These are phyloP conservation scores for Artemisia tridentata DNA, from an alignment of 129 eudicot species.

Conservation along the genomic window DNA sequence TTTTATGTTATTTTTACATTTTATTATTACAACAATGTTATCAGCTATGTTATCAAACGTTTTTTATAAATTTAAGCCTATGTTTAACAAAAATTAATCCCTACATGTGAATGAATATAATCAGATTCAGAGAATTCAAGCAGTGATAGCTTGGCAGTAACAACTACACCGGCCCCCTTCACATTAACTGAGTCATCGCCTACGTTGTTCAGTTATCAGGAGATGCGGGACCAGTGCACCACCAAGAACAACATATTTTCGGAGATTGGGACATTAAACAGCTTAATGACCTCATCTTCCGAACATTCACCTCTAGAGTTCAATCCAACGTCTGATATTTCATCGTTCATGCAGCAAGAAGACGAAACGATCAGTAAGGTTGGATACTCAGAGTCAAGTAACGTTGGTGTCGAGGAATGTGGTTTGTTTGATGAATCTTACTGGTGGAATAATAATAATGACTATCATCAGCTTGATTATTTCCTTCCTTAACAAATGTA, in stretches of 20 bases:
- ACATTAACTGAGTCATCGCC: not conserved
- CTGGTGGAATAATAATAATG: slow-evolving; percentile 1
- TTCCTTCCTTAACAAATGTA: not conserved
- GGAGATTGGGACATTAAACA: slow-evolving; percentile 10
- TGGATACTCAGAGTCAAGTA: not conserved
- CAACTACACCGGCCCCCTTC: not conserved
- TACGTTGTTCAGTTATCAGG: not conserved
- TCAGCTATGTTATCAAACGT: too few relatives aligned
- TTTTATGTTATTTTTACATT: too few relatives aligned
- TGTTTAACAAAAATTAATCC: not conserved
- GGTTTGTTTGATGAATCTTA: slow-evolving; percentile 20
- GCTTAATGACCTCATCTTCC: slow-evolving; percentile 16
- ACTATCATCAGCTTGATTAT: slow-evolving; percentile 18
- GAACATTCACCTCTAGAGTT: slow-evolving; percentile 1
- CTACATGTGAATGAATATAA: not conserved
- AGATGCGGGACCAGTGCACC: not conserved
- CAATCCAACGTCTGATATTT: not conserved
- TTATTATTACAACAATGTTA: too few relatives aligned
- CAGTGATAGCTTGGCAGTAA: too few relatives aligned
- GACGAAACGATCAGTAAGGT: not conserved
- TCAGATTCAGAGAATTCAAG: slow-evolving; percentile 5
- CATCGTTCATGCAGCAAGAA: not conserved
- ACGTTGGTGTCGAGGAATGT: slow-evolving; percentile 14
- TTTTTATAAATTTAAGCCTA: too few relatives aligned
- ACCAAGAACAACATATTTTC: slow-evolving; percentile 2